Evolutionary conservation across 306 rosid genomes (phyloP), one percentile per base, ranked within the genome.

Genomic region (Oxytropis ochrocephala): DNA sequence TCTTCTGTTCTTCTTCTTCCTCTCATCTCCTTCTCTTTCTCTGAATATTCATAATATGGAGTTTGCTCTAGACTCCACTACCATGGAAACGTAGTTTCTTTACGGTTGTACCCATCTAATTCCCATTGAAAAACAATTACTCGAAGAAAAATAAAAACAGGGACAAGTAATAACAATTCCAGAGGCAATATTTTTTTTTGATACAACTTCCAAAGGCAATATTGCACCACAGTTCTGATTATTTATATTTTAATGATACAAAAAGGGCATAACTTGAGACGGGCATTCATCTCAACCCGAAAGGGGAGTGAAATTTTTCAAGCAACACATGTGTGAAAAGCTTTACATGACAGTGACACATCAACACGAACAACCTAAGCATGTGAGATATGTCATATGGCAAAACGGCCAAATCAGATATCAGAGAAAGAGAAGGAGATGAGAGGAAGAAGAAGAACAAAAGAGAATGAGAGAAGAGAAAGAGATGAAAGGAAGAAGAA

Each of bases 171-270:
- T 82, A 76, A 77, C 48, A 57, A 72, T 48, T 50, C 66, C 74
- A 69, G 9, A 74, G n/a, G n/a, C n/a, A n/a, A n/a, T n/a, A n/a
- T n/a, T n/a, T n/a, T n/a, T n/a, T n/a, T n/a, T n/a, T n/a, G n/a
- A n/a, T n/a, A n/a, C n/a, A n/a, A n/a, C n/a, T n/a, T n/a, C n/a
- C n/a, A n/a, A n/a, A n/a, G 74, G 69, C 68, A 69, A 73, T 67
- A 69, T 57, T 58, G 64, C 39, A 69, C 81, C 78, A 70, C 27
- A 63, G 55, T 76, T 64, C 83, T 58, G 77, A 79, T 80, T 82
- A 80, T 88, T 82, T 81, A 64, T 82, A 71, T 77, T 80, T 77
- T 76, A 75, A 70, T 60, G 72, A 56, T 92, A 83, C 86, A 83
- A 69, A n/a, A 72, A 56, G 81, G 65, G 76, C 69, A 79, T 69